Conservation (phyloP, 257 asterid genomes). For the Perilla frutescens region DNA sequence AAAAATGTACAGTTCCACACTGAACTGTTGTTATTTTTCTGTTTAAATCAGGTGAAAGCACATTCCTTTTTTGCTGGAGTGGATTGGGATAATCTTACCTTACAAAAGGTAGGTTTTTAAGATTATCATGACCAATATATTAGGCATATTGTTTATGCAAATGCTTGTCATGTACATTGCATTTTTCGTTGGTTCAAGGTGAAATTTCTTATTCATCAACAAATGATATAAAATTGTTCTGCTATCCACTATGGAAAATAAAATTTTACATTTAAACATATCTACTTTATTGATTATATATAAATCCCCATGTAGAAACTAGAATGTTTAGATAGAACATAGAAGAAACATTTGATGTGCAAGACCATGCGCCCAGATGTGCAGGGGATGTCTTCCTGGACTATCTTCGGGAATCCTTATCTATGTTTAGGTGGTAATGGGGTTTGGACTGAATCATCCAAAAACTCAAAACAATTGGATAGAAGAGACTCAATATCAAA, state of each 20-base stretch:
- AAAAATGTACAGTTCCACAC: constrained; percentile 28
- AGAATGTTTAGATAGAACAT: constrained; percentile 8
- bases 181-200: constrained; percentile 1
- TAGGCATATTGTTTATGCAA: constrained; percentile 11
- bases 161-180: constrained; percentile 17
- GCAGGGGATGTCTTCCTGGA: background rate
- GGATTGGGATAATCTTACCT: constrained; percentile 91
- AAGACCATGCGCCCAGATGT: constrained; percentile 1
- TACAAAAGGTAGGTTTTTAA: constrained; percentile 67
- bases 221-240: constrained; percentile 13
- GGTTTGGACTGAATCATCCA: constrained; percentile 14
- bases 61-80: constrained; percentile 88
- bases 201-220: constrained; percentile 23
- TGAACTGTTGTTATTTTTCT: constrained; percentile 29
- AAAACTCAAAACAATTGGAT: constrained; percentile 2
- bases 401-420: background rate
- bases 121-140: constrained; percentile 17
- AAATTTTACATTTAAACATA: constrained; percentile 9
- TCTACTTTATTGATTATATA: background rate
- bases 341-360: background rate
- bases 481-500: background rate
- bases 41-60: constrained; percentile 73
- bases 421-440: background rate
- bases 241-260: constrained; percentile 6
- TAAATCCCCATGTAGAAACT: background rate